Evolutionary conservation across 176 grass and related monocot species (phyloP), one percentile per base, ranked within the genome.

Genomic region (Canna indica): DNA sequence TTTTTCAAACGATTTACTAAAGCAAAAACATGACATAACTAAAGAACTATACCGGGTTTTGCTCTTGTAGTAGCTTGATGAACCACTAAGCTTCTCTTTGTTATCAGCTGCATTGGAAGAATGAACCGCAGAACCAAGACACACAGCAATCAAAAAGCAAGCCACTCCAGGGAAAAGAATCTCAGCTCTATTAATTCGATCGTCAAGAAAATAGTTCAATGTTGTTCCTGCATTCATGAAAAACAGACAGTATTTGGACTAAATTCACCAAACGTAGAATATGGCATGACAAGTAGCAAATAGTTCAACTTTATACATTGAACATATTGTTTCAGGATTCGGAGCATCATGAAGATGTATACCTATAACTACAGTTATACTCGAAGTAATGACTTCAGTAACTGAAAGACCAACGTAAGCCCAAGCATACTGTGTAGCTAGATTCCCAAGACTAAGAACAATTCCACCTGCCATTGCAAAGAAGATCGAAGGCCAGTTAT

Each of bases 361-460:
- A 85, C 94, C 94, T 77, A 90, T 93, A 73, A 99, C 94, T 36
- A 99, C 94, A 14, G 85, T 90, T 39, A 93, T 80, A 68, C 94
- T 99, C 17, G 89, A 90, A 14, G 81, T 86, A 71, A 99, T 99
- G 69, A 99, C 85, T 73, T 99, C 94, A 4, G 94, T 99, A 42
- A 99, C 89, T 0, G 88, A 85, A 2, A 97, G 81, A 0, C 93
- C 94, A 8, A 99, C 84, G 59, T 78, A 99, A 0, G 94, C 94
- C 94, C 94, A 99, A 12, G 82, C 84, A 50, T 99, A 99, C 75
- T 99, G 94, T 18, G 94, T 99, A 16, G 94, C 74, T 42, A 99
- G 70, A n/a, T 86, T 99, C 7, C 94, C 94, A 2, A 99, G 84
- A 67, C 89, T 92, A 5, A 93, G 81, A n/a, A 85, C 76, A 20